A percentile compares a stretch with the other conserved stretches of the same genome.
phyloP scores from a whole-genome alignment of 495 filamentous ascomycete genomes.

The Podospora fimiseda region DNA sequence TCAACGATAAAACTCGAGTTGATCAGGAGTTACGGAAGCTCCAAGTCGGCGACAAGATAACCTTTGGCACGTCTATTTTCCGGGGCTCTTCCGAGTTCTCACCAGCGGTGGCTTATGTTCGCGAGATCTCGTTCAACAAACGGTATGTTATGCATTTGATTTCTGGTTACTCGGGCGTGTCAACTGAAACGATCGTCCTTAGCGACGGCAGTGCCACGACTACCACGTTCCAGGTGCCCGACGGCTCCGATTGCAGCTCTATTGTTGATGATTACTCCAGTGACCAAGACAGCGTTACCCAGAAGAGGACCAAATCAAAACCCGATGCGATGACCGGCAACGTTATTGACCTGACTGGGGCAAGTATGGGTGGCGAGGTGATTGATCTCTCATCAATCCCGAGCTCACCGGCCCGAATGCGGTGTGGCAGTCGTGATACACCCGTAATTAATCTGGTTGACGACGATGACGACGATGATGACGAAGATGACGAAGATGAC shows the following conservation, averaged over 20 bases:
- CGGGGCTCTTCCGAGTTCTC: slow-evolving; percentile 33
- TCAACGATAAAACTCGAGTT: slow-evolving; percentile 19
- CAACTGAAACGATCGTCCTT: not conserved
- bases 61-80: slow-evolving; percentile 42
- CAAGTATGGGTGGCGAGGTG: not conserved
- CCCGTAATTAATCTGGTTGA: not conserved
- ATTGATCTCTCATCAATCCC: slow-evolving; percentile 18
- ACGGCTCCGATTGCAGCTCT: slow-evolving; percentile 20
- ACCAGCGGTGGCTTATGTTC: slow-evolving; percentile 29
- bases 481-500: not conserved
- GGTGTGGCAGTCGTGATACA: not conserved
- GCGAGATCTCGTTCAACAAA: slow-evolving; percentile 8
- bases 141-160: too few relatives aligned
- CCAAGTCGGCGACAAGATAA: slow-evolving; percentile 36
- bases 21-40: slow-evolving; percentile 9
- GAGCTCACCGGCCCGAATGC: not conserved
- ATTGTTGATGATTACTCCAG: slow-evolving; percentile 11
- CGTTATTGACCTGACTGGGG: slow-evolving; percentile 15
- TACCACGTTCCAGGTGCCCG: slow-evolving; percentile 25
- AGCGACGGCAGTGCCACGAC: slow-evolving; percentile 4
- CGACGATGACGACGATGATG: too few relatives aligned
- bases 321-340: not conserved
- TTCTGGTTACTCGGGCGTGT: not conserved
- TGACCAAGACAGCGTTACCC: not conserved
- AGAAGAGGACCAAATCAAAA: not conserved